phyloP scores from a whole-genome alignment of 2,329 filamentous ascomycete species.

The Coniochaeta sp. region DNA sequence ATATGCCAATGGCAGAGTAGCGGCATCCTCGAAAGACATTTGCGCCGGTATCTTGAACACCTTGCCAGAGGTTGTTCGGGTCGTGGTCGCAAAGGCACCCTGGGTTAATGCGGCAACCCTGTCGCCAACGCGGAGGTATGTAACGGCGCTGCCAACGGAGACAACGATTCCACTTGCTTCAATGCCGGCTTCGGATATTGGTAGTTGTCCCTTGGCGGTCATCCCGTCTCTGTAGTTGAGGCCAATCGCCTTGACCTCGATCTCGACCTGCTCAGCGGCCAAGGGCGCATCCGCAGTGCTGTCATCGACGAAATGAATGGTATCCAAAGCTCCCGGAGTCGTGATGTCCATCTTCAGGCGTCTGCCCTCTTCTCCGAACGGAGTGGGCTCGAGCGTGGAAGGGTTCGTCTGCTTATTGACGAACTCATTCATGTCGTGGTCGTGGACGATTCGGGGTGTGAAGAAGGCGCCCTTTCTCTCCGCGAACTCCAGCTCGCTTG shows the following conservation, averaged over 20 bases:
- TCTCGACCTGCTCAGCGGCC: background rate
- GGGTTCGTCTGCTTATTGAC: constrained; percentile 14
- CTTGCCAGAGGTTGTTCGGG: constrained; percentile 20
- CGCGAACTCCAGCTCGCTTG: constrained; percentile 19
- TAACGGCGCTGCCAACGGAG: constrained; percentile 22
- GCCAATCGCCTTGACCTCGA: background rate
- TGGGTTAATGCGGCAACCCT: constrained; percentile 27
- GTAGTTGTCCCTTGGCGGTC: constrained; percentile 28
- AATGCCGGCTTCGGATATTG: background rate
- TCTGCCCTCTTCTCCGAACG: background rate
- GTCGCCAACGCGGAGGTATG: constrained; percentile 27
- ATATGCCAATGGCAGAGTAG: constrained; percentile 24
- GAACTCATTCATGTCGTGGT: constrained; percentile 15
- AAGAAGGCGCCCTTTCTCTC: constrained; percentile 16
- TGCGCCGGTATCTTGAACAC: constrained; percentile 25
- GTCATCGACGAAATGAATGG: background rate
- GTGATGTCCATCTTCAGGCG: background rate
- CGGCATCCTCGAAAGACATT: constrained; percentile 15
- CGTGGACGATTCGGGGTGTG: constrained; percentile 16
- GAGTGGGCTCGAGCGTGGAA: constrained; percentile 11
- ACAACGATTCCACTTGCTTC: constrained; percentile 22
- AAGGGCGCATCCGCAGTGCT: background rate
- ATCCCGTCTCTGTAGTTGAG: constrained; percentile 27
- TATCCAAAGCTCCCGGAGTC: background rate
- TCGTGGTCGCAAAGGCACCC: constrained; percentile 24